Percentiles rank a stretch among this genome's conserved stretches.
Evolutionary conservation across 2,329 filamentous ascomycete genomes (phyloP).

Genomic region (Colletotrichum sp.): DNA sequence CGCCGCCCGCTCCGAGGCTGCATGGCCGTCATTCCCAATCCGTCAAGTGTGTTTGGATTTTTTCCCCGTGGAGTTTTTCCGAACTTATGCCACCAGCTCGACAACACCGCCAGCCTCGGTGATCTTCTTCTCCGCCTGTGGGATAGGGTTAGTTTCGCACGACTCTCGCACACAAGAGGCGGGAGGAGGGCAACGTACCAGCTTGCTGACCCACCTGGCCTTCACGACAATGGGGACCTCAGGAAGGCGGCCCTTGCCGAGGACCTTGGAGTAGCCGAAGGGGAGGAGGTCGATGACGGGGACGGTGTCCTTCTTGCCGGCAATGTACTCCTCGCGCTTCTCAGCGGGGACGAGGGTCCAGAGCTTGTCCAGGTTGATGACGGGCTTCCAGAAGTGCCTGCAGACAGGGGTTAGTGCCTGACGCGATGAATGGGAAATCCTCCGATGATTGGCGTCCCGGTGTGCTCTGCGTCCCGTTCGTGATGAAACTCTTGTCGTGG

Average conservation of each 20-base stretch:
- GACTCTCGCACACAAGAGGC: not conserved
- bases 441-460: not conserved
- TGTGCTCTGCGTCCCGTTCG: not conserved
- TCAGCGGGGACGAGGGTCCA: conserved; percentile 94
- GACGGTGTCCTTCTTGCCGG: conserved; percentile 86
- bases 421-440: not conserved
- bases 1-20: conserved; percentile 15
- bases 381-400: conserved; percentile 95
- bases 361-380: conserved; percentile 99
- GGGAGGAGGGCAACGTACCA: conserved; percentile 40
- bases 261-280: conserved; percentile 97
- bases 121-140: conserved; percentile 91
- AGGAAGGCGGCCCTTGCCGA: conserved; percentile 97
- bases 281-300: conserved; percentile 97
- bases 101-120: conserved; percentile 95
- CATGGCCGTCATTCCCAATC: conserved; percentile 18
- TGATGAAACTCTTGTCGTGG: not conserved
- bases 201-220: conserved; percentile 92
- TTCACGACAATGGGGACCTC: conserved; percentile 93
- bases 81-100: conserved; percentile 83
- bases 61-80: conserved; percentile 1
- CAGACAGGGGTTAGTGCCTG: not conserved
- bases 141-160: not conserved
- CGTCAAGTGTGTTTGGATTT: not conserved
- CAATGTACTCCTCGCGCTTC: conserved; percentile 91